Percentiles rank a stretch among this genome's conserved stretches.
These are phyloP conservation scores for Chrysochromulina tobinii DNA, from an alignment of 78 protist species.

Conservation along the genomic window DNA sequence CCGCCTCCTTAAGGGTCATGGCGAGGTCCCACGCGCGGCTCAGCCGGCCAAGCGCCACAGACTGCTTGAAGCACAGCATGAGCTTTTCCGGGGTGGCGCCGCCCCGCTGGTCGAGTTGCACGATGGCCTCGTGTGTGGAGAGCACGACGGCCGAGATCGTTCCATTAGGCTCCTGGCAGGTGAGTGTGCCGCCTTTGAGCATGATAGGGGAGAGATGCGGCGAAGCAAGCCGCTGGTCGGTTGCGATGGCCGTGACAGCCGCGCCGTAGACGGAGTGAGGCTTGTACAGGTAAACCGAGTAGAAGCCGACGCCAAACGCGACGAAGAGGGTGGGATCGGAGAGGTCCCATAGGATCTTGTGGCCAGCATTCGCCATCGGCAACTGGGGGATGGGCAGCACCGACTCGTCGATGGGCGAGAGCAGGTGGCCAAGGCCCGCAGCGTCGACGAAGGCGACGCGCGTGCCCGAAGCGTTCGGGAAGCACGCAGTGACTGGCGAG, in stretches of 20 bases:
- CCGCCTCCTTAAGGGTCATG: not conserved
- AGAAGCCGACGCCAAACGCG: too few relatives aligned
- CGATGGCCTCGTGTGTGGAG: slow-evolving; percentile 3
- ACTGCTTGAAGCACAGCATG: not conserved
- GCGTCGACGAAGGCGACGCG: slow-evolving; percentile 54
- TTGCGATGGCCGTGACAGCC: not conserved
- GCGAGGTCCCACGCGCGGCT: slow-evolving; percentile 52
- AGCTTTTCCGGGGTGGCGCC: not conserved
- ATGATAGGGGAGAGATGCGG: not conserved
- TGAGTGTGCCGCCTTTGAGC: not conserved
- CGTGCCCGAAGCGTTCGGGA: slow-evolving; percentile 57
- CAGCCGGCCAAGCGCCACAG: not conserved
- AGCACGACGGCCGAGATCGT: not conserved
- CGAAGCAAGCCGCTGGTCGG: not conserved
- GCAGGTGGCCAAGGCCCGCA: slow-evolving; percentile 23
- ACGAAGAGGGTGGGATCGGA: too few relatives aligned
- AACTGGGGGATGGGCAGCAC: slow-evolving; percentile 7
- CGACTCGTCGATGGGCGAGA: slow-evolving; percentile 48
- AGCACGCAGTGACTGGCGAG: not conserved
- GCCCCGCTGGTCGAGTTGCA: not conserved
- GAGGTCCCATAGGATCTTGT: too few relatives aligned
- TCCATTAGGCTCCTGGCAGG: slow-evolving; percentile 3
- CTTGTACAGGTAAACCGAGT: slow-evolving; percentile 37
- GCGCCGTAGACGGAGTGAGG: slow-evolving; percentile 48
- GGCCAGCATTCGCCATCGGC: not conserved